These are phyloP conservation scores for Pichia sp. DNA, from an alignment of 1,139 yeast species.

Conservation along the genomic window DNA sequence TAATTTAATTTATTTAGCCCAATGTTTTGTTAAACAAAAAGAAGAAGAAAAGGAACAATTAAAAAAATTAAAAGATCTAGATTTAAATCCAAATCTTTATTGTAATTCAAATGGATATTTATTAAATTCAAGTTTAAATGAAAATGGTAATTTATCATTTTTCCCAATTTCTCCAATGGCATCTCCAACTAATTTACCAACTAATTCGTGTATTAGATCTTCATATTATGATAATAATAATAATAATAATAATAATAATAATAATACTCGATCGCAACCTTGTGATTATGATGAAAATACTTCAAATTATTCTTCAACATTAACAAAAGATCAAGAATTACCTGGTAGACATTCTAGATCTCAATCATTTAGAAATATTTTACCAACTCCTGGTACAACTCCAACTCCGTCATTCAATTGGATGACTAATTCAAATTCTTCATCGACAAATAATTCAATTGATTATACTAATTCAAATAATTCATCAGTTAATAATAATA, in stretches of 20 bases:
- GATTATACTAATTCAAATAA: neutral
- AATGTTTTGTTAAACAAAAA: slow-evolving; percentile 19
- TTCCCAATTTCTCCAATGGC: slow-evolving; percentile 27
- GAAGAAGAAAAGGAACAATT: slow-evolving; percentile 21
- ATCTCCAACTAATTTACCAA: slow-evolving; percentile 22
- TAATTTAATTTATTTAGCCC: slow-evolving; percentile 22
- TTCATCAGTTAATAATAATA: slow-evolving; percentile 4
- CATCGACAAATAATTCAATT: neutral
- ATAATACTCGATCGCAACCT: slow-evolving; percentile 5
- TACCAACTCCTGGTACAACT: slow-evolving; percentile 29
- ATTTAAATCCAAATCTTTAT: slow-evolving; percentile 10
- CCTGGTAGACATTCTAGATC: slow-evolving; percentile 20
- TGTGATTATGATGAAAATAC: slow-evolving; percentile 12
- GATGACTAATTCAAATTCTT: slow-evolving; percentile 1
- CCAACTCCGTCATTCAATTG: slow-evolving; percentile 19
- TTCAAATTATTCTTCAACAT: neutral
- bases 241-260: no score
- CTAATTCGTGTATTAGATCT: slow-evolving; percentile 9
- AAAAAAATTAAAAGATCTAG: slow-evolving; percentile 11
- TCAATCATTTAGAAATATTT: slow-evolving; percentile 17
- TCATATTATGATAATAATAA: neutral
- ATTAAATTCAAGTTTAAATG: slow-evolving; percentile 8
- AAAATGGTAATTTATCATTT: slow-evolving; percentile 10
- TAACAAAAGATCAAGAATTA: slow-evolving; percentile 3
- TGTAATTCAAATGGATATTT: slow-evolving; percentile 10